Percentiles rank a stretch among this genome's conserved stretches.
Conservation (phyloP, 2,329 filamentous ascomycete genomes). For the Fusarium sp. region DNA sequence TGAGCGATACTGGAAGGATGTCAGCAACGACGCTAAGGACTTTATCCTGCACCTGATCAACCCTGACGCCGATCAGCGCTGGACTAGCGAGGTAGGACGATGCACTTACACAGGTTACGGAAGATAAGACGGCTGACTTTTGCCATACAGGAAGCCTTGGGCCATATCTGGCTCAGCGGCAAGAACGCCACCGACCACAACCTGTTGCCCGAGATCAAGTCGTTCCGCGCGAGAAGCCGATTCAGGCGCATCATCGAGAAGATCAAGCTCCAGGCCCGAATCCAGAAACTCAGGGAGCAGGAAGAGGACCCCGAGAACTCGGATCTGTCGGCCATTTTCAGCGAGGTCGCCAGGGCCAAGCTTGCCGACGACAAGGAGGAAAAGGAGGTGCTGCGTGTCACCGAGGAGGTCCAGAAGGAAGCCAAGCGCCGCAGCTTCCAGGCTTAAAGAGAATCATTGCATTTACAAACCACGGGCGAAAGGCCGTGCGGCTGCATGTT, state of each 20-base stretch:
- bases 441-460: conserved; percentile 13
- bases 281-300: conserved; percentile 92
- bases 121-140: conserved; percentile 32
- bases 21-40: conserved; percentile 93
- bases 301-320: conserved; percentile 82
- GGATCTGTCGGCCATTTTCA: conserved; percentile 78
- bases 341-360: conserved; percentile 94
- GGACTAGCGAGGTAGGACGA: conserved; percentile 76
- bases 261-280: conserved; percentile 95
- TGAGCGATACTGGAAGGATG: conserved; percentile 98
- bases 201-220: conserved; percentile 94
- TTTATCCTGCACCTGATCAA: conserved; percentile 89
- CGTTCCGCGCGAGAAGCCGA: conserved; percentile 91
- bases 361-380: conserved; percentile 83
- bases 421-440: conserved; percentile 52
- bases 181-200: conserved; percentile 95
- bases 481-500: not conserved
- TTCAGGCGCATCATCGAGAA: conserved; percentile 95
- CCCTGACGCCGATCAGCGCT: conserved; percentile 80
- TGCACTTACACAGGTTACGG: not conserved
- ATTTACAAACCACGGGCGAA: conserved; percentile 3
- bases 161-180: conserved; percentile 90
- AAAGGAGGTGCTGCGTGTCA: conserved; percentile 78
- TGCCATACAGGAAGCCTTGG: conserved; percentile 73
- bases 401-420: conserved; percentile 68